Evolutionary conservation across 2,329 filamentous ascomycete genomes (phyloP).

Genomic region (Hypoxylon rubiginosum): DNA sequence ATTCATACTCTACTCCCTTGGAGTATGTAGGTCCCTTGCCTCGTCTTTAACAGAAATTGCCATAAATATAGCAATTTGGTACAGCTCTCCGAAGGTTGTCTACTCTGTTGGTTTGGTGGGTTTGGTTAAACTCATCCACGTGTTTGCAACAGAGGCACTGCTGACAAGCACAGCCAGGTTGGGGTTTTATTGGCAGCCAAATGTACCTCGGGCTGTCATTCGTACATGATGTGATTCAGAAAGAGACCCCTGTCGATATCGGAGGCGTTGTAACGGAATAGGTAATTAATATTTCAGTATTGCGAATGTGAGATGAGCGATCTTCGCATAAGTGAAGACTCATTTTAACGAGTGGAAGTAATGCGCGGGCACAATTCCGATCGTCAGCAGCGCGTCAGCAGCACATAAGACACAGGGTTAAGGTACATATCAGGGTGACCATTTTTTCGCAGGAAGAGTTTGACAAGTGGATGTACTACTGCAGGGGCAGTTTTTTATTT

Average conservation of each 20-base stretch:
- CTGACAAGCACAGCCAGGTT: constrained; percentile 17
- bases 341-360: constrained; percentile 8
- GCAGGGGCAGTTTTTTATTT: constrained; percentile 18
- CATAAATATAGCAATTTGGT: not conserved
- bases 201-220: constrained; percentile 4
- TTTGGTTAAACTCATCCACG: constrained; percentile 21
- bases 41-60: not conserved
- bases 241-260: constrained; percentile 14
- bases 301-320: constrained; percentile 14
- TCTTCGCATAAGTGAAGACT: not conserved
- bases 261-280: not conserved
- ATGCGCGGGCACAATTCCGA: constrained; percentile 19
- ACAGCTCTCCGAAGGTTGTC: constrained; percentile 12
- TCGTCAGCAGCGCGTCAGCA: constrained; percentile 5
- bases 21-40: not conserved
- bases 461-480: constrained; percentile 18
- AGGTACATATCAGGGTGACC: not conserved
- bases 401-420: constrained; percentile 2
- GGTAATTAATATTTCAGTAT: not conserved
- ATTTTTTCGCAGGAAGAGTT: constrained; percentile 6
- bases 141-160: constrained; percentile 20
- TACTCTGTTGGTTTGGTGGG: not conserved
- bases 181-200: not conserved
- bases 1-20: not conserved
- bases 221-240: constrained; percentile 1